Evolutionary conservation across 257 asterid species (phyloP), one percentile per base, ranked within the genome.

Genomic region (Henckelia pumila): DNA sequence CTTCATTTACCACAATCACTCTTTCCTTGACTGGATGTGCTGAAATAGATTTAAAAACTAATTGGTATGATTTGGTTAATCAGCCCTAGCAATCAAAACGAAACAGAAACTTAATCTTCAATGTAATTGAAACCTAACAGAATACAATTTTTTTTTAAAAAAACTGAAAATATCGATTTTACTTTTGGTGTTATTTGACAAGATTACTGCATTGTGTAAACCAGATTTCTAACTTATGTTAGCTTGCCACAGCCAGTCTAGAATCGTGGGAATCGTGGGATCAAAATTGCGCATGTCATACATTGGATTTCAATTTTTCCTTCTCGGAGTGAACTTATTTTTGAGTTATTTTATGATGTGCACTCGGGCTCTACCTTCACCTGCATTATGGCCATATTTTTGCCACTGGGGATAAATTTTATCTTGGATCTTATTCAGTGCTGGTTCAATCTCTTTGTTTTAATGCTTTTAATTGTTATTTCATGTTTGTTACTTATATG

Each of bases 371-470:
- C 44, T 53, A 19, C 35, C 10, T 59, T 55, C 56, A 40, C 55
- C 60, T 60, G 53, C 23, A 40, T 30, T 71, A 37, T 64, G 50
- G 66, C 24, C 21, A 2, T 76, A 61, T 47, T 66, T 58, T 35
- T 75, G 60, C 61, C 53, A 59, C 56, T 2, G 28, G n/a, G 28
- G 29, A 8, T 29, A 30, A 11, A 56, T 29, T 22, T 23, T 35
- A 13, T 26, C 60, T 44, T 57, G 59, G 72, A 32, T 30, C 32
- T 59, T 33, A 50, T 22, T 26, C 28, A 29, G 52, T 57, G 30
- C 25, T 55, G 49, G 24, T 71, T 24, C 59, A 53, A 30, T 23
- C 52, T 50, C 61, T 66, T 73, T 23, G 32, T 56, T 62, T 62
- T 56, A 40, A 49, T 61, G 70, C 64, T 23, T 66, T 14, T 59